A percentile compares a stretch with the other conserved stretches of the same genome.
These are phyloP conservation scores for Xylariaceae sp. DNA, from an alignment of 2,329 filamentous ascomycete genomes.

Conservation along the genomic window DNA sequence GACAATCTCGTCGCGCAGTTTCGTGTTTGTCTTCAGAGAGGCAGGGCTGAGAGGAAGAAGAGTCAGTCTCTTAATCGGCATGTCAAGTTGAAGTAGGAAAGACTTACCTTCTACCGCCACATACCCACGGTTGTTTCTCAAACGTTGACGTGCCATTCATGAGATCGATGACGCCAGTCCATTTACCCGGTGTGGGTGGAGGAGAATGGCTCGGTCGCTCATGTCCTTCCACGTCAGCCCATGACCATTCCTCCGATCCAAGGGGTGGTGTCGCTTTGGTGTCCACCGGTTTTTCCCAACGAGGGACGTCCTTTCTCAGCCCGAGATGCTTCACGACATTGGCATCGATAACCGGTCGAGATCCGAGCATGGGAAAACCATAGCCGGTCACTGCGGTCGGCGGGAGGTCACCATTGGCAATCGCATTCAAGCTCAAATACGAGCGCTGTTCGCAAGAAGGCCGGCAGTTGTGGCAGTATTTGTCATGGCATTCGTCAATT, in stretches of 20 bases:
- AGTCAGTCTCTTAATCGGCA: constrained; percentile 2
- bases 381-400: constrained; percentile 46
- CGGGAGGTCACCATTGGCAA: constrained; percentile 45
- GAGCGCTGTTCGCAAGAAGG: constrained; percentile 38
- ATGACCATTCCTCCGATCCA: constrained; percentile 1
- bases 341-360: constrained; percentile 40
- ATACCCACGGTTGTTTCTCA: constrained; percentile 13
- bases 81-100: not conserved
- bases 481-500: constrained; percentile 44
- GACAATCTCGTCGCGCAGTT: constrained; percentile 4
- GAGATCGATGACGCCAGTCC: constrained; percentile 3
- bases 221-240: constrained; percentile 4
- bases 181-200: constrained; percentile 18
- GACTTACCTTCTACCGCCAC: constrained; percentile 16
- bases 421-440: constrained; percentile 45
- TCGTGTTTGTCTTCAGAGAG: constrained; percentile 9
- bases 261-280: constrained; percentile 5
- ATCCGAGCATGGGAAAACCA: constrained; percentile 40
- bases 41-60: constrained; percentile 5
- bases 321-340: constrained; percentile 37
- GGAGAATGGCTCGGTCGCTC: constrained; percentile 21
- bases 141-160: constrained; percentile 10
- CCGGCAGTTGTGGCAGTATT: constrained; percentile 46
- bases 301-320: too few species aligned
- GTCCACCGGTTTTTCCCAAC: too few species aligned